Evolutionary conservation across 306 rosid genomes (phyloP), one percentile per base, ranked within the genome.

Genomic region (Vigna mungo): DNA sequence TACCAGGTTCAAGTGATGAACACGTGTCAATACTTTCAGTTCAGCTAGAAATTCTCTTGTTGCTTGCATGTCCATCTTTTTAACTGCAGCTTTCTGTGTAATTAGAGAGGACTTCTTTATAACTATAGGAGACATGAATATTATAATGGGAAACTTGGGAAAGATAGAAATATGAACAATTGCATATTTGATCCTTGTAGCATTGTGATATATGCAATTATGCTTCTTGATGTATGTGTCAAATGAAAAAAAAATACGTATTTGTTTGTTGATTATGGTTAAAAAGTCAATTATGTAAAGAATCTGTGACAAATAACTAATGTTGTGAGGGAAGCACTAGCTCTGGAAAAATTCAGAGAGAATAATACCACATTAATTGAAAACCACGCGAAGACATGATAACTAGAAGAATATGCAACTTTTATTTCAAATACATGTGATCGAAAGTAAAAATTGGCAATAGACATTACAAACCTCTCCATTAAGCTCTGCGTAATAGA

Each of bases 1-100:
- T 89, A 93, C 98, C 98, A 94, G 82, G 85, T 94, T 94, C 84
- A 92, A 81, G 88, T 94, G 98, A 85, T 92, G 98, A 71, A 94
- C 98, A 30, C 77, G 89, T 6, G 95, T 90, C 81, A 94, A 83
- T 63, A 94, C 98, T 36, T 89, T 89, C 78, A 94, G 66, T 74
- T 94, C 98, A 1, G 98, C 96, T 20, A 92, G 83, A 87, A 94
- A 94, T 83, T 87, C 93, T 80, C 54, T 92, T n/a, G 97, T 25
- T 78, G 97, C 97, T 75, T 84, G 83, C 91, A 88, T 89, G 41
- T 92, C 93, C 98, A 94, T 94, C 90, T 89, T 92, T 86, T 94
- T 94, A 68, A 94, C 77, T 58, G 98, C 98, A 60, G 91, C 95
- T 90, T 83, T 90, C 97, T 94, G 88, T 78, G 71, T 60, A 34